A percentile compares a stretch with the other conserved stretches of the same genome.
Evolutionary conservation across 2,329 filamentous ascomycete species (phyloP).

Genomic region (Ophiognomonia clavigignenti-juglandacearum): DNA sequence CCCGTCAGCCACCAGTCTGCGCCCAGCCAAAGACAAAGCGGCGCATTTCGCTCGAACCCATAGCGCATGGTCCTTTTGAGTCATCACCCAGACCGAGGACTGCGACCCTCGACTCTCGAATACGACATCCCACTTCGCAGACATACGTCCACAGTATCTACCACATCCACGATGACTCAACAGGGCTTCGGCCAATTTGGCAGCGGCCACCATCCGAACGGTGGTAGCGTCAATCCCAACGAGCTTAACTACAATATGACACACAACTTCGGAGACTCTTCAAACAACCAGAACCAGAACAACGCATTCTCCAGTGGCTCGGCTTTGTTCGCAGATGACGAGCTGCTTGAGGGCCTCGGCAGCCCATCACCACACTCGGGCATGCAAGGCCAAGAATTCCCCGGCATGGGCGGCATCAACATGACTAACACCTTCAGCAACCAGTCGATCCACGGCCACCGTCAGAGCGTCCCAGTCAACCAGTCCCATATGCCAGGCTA

Average conservation of each 20-base stretch:
- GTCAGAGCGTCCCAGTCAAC: slow-evolving; percentile 61
- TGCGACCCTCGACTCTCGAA: background rate
- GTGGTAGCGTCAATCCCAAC: slow-evolving; percentile 72
- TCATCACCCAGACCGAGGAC: background rate
- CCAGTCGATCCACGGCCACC: slow-evolving; percentile 46
- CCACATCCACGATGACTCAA: slow-evolving; percentile 42
- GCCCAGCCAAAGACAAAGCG: background rate
- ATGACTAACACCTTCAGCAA: slow-evolving; percentile 47
- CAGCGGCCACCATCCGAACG: slow-evolving; percentile 44
- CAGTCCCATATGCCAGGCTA: slow-evolving; percentile 71
- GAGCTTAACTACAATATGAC: slow-evolving; percentile 64
- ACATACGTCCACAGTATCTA: background rate
- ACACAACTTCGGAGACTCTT: slow-evolving; percentile 52
- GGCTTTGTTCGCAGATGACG: slow-evolving; percentile 80
- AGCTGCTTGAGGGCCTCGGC: slow-evolving; percentile 71
- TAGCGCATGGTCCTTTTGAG: slow-evolving; percentile 4
- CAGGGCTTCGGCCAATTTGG: slow-evolving; percentile 54
- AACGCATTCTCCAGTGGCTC: slow-evolving; percentile 74
- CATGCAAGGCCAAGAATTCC: slow-evolving; percentile 53
- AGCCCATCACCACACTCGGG: slow-evolving; percentile 46
- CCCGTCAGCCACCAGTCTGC: background rate
- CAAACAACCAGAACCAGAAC: slow-evolving; percentile 56
- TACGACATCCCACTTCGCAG: background rate
- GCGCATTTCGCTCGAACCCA: background rate
- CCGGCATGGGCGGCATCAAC: slow-evolving; percentile 48